Percentiles rank a stretch among this genome's conserved stretches.
phyloP scores from a whole-genome alignment of 2,329 filamentous ascomycete genomes.

The Verticillium longisporum region DNA sequence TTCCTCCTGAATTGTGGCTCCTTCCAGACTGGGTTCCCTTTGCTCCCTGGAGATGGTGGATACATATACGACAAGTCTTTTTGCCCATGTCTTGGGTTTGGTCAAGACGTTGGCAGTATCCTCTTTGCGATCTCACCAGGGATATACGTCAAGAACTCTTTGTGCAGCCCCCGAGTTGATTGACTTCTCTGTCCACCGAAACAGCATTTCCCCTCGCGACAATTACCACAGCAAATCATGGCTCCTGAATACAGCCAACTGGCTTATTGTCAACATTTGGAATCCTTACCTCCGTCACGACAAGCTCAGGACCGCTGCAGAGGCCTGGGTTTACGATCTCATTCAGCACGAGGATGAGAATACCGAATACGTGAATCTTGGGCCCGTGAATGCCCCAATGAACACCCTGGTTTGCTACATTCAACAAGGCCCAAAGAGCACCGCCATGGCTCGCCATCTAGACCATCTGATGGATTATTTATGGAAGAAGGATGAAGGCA shows the following conservation, averaged over 20 bases:
- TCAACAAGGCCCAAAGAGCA: slow-evolving; percentile 69
- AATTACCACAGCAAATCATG: slow-evolving; percentile 92
- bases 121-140: slow-evolving; percentile 66
- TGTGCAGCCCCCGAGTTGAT: slow-evolving; percentile 68
- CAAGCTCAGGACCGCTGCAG: slow-evolving; percentile 61
- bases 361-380: slow-evolving; percentile 78
- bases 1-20: slow-evolving; percentile 90
- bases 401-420: slow-evolving; percentile 85
- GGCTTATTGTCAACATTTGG: slow-evolving; percentile 72
- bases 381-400: slow-evolving; percentile 85
- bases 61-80: slow-evolving; percentile 97
- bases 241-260: slow-evolving; percentile 73
- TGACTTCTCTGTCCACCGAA: slow-evolving; percentile 70
- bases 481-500: slow-evolving; percentile 87
- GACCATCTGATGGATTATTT: slow-evolving; percentile 80
- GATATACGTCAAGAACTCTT: slow-evolving; percentile 77
- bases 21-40: slow-evolving; percentile 86
- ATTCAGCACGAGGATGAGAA: slow-evolving; percentile 91
- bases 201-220: slow-evolving; percentile 71
- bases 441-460: slow-evolving; percentile 66
- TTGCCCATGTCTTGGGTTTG: slow-evolving; percentile 86
- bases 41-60: slow-evolving; percentile 93
- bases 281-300: slow-evolving; percentile 67
- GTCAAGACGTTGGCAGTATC: slow-evolving; percentile 73
- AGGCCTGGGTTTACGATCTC: slow-evolving; percentile 74